Base-by-base conservation (phyloP, 768 basidiomycete species). In the Suillus variegatus region DNA sequence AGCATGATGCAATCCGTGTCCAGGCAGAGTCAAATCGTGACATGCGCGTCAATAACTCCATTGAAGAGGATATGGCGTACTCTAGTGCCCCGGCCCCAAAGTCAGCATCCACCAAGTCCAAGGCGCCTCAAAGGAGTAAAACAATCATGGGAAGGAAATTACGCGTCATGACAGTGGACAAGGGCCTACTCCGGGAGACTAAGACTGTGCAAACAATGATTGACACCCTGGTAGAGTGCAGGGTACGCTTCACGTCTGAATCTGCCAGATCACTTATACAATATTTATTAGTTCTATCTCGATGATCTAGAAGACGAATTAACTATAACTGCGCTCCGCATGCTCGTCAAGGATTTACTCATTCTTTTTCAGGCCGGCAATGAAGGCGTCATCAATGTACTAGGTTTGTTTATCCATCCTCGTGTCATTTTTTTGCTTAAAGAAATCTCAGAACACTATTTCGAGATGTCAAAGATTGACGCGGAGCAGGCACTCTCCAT, bases 401-500 rank as follows among this genome's bases (percentile, higher is more conserved):
- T 92, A 54, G 95, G 88, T 85, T 78, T 79, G 76, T 78, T 75
- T 12, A 68, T 66, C 81, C 28, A 71, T 79, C 65, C 75, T 76
- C 16, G 3, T 58, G 18, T 40, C 16, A 35, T 41, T 54, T 18
- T n/a, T 40, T 61, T 28, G 36, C 68, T 74, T n/a, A 76, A 63
- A 35, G 16, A 32, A 12, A 61, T 32, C 38, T 32, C 66, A 89
- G 97, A 98, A 73, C 92, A 97, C 78, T 99, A 97, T 78, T 98
- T 99, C 72, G 96, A 97, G 75, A 99, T 99, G 97, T 94, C 95
- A 0, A 91, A 92, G 67, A 77, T 89, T n/a, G 97, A 99, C 73
- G 97, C 97, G 0, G 80, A 85, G 44, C 88, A 92, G 40, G 93
- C 97, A 2, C 85, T 99, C 32, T 77, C 79, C 20, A 89, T 99